phyloP scores from a whole-genome alignment of 768 basidiomycete species.

The Mycena kentingensis region DNA sequence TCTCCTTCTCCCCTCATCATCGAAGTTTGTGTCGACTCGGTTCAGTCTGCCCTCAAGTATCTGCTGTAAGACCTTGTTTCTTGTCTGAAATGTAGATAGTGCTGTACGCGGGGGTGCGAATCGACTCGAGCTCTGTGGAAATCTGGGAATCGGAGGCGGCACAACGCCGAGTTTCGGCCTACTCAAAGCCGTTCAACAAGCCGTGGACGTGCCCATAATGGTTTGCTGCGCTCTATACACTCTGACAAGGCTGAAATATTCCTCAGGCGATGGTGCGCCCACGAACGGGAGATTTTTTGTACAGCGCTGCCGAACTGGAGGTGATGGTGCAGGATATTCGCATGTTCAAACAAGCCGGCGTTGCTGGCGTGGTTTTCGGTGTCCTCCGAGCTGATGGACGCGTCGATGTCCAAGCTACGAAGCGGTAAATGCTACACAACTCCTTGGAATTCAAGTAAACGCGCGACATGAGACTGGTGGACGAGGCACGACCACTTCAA shows the following conservation, averaged over 20 bases:
- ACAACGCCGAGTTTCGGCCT: constrained; percentile 83
- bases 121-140: constrained; percentile 75
- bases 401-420: constrained; percentile 61
- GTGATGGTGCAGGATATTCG: constrained; percentile 78
- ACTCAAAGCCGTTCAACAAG: constrained; percentile 55
- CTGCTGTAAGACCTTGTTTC: not conserved
- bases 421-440: constrained; percentile 42
- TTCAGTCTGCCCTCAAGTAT: constrained; percentile 68
- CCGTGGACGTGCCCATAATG: constrained; percentile 63
- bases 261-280: constrained; percentile 78
- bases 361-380: constrained; percentile 70
- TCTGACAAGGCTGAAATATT: constrained; percentile 6
- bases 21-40: constrained; percentile 79
- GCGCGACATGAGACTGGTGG: constrained; percentile 27
- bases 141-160: constrained; percentile 74
- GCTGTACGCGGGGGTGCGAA: constrained; percentile 73
- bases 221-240: constrained; percentile 36
- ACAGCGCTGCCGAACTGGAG: constrained; percentile 62
- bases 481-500: constrained; percentile 25
- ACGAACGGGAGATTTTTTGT: constrained; percentile 77
- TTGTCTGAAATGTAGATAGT: constrained; percentile 39
- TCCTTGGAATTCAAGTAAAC: not conserved
- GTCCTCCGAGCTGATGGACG: constrained; percentile 56
- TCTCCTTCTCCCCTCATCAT: constrained; percentile 33
- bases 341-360: constrained; percentile 55